A percentile compares a stretch with the other conserved stretches of the same genome.
Conservation (phyloP, 306 rosid species). For the Elaeagnus macrophylla region DNA sequence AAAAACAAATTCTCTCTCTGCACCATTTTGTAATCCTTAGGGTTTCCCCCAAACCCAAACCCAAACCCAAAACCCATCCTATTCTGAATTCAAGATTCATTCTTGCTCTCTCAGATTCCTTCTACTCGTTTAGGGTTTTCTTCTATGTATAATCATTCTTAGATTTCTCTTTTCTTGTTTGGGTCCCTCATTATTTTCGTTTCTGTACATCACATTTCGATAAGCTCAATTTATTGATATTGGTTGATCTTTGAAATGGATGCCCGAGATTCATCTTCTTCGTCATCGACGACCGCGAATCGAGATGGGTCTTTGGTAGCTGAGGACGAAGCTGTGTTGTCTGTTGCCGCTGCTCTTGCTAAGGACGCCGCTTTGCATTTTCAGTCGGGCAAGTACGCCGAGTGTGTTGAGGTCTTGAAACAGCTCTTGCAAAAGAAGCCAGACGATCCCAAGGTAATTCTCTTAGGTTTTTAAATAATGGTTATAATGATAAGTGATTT, state of each 20-base stretch:
- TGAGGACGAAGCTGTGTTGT: slow-evolving; percentile 57
- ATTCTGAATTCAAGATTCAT: not conserved
- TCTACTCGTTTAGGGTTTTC: slow-evolving; percentile 2
- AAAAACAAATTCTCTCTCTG: no score
- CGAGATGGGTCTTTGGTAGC: slow-evolving; percentile 52
- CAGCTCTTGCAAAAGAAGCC: slow-evolving; percentile 69
- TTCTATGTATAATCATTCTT: not conserved
- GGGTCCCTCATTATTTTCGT: slow-evolving; percentile 1
- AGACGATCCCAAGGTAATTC: slow-evolving; percentile 74
- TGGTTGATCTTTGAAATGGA: slow-evolving; percentile 80
- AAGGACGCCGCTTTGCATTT: slow-evolving; percentile 80
- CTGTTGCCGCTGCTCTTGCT: slow-evolving; percentile 46
- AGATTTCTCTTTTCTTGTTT: not conserved
- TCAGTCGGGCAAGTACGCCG: slow-evolving; percentile 73
- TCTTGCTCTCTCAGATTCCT: not conserved
- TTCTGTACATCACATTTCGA: slow-evolving; percentile 7
- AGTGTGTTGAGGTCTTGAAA: slow-evolving; percentile 56
- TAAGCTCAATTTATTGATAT: slow-evolving; percentile 17
- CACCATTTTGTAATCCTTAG: not conserved
- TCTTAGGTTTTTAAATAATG: no score
- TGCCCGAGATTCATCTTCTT: slow-evolving; percentile 48
- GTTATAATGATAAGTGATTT: not conserved
- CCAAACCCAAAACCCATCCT: not conserved
- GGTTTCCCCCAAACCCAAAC: not conserved
- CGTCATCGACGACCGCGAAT: slow-evolving; percentile 33